Evolutionary conservation across 768 basidiomycete species (phyloP), one percentile per base, ranked within the genome.

Genomic region (Trichaptum fuscoviolaceum): DNA sequence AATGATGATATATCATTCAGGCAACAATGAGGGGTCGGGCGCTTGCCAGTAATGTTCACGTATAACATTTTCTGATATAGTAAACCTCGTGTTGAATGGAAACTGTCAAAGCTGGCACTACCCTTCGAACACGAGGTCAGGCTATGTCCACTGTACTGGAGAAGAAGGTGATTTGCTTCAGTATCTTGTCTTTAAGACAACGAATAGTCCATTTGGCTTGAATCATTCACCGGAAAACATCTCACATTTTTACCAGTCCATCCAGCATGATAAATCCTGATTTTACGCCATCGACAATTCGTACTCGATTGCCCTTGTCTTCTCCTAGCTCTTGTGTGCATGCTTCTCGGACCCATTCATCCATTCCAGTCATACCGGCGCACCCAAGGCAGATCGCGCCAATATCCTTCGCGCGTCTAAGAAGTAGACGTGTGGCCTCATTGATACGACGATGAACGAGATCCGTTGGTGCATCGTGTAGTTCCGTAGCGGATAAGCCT

Each of bases 401-500:
- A 20, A 71, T 26, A 24, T 23, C 62, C n/a, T 52, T 67, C 18
- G 57, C 64, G 57, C 57, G 67, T 26, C 61, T 35, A 10, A 77
- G 69, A 1, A 77, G 60, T 26, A 65, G 64, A 65, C 70, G 71
- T n/a, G 72, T 71, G 1, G 75, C 76, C 6, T 69, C 69, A 26
- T 67, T 69, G 59, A 77, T 75, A 58, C 69, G 67, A 35, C 59
- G 59, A 26, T 70, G 62, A 35, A 78, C 77, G 23, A 72, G 68
- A 26, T 70, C 73, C 15, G 42, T 65, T 0, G 67, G 20, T 17
- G 67, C 69, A 20, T 72, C 72, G 65, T 79, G 77, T 58, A 78
- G 68, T 68, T 78, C 76, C 2, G 68, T 58, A 12, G 77, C 79
- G n/a, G 66, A 71, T 66, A 78, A 63, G 1, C 78, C 76, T 8